Base-by-base conservation (phyloP, 768 basidiomycete species). In the Brasilioporus rufonigricans region DNA sequence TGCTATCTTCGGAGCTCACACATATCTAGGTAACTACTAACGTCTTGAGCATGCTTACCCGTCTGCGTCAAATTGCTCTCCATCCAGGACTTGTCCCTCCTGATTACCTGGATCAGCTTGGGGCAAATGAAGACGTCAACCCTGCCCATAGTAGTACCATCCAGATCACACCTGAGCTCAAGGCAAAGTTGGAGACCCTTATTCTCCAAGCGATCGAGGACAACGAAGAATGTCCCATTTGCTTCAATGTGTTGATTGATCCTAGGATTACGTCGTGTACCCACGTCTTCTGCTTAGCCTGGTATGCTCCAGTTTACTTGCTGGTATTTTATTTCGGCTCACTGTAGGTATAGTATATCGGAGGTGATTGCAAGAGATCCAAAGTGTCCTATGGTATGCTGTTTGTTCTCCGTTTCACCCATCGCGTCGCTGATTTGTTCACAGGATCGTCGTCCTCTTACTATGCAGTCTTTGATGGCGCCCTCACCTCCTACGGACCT, bases 221-320 rank as follows among this genome's bases (percentile, higher is more conserved):
- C 59, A 85, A 76, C 49, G 87, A 91, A 72, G 91, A 93, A 66
- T 93, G 91, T 64, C 88, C 90, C 1, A 76, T 91, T 48, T 91
- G 89, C 62, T 86, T 90, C 56, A 69, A 71, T 53, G 69, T 82
- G 19, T 60, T 87, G 10, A 76, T 71, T 16, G 83, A 91, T 29
- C 81, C 89, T 3, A 76, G 87, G 44, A 91, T 93, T 55, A 91
- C 90, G 0, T 73, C 75, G 44, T 93, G 91, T 64, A 69, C 82
- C 4, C 91, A 93, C 63, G 73, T 76, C 56, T 93, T 87, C 67
- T 93, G 91, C 65, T 63, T 85, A 23, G 61, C 78, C 44, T 93
- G 90, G 88, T 87, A 62, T 38, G 77, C 41, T 18, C 23, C 2
- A 10, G 23, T 24, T 53, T 38, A 27, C 44, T 32, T 26, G 4